These are phyloP conservation scores for Ballota nigra DNA, from an alignment of 257 asterid genomes.

Conservation along the genomic window DNA sequence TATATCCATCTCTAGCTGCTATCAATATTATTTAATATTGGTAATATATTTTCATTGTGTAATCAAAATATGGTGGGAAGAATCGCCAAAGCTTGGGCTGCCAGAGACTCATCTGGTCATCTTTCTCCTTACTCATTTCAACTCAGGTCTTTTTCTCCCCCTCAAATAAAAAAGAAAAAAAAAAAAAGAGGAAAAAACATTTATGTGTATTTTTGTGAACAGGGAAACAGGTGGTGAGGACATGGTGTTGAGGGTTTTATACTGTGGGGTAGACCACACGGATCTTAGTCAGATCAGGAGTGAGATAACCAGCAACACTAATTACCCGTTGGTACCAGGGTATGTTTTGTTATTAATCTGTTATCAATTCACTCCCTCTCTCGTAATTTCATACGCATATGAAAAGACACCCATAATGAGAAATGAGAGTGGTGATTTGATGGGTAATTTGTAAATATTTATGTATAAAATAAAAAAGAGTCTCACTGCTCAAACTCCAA, in stretches of 20 bases:
- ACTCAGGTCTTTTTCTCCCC: conserved; percentile 44
- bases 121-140: conserved; percentile 46
- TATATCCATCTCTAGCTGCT: too few relatives aligned
- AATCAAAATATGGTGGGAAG: conserved; percentile 31
- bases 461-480: too few relatives aligned
- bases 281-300: conserved; percentile 41
- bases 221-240: conserved; percentile 36
- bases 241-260: conserved; percentile 35
- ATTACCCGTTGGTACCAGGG: conserved; percentile 38
- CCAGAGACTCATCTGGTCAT: conserved; percentile 35
- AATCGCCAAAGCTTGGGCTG: conserved; percentile 40
- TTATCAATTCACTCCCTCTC: too few relatives aligned
- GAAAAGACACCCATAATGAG: too few relatives aligned
- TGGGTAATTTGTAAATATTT: too few relatives aligned
- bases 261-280: conserved; percentile 50
- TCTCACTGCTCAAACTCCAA: too few relatives aligned
- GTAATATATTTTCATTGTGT: too few relatives aligned
- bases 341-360: background rate
- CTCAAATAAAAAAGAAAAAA: too few relatives aligned
- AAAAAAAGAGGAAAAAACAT: too few relatives aligned
- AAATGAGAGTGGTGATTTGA: too few relatives aligned
- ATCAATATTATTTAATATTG: background rate
- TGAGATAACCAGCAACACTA: conserved; percentile 21
- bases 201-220: too few relatives aligned
- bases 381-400: too few relatives aligned